phyloP scores from a whole-genome alignment of 495 filamentous ascomycete species.

The Tuber calosporum region DNA sequence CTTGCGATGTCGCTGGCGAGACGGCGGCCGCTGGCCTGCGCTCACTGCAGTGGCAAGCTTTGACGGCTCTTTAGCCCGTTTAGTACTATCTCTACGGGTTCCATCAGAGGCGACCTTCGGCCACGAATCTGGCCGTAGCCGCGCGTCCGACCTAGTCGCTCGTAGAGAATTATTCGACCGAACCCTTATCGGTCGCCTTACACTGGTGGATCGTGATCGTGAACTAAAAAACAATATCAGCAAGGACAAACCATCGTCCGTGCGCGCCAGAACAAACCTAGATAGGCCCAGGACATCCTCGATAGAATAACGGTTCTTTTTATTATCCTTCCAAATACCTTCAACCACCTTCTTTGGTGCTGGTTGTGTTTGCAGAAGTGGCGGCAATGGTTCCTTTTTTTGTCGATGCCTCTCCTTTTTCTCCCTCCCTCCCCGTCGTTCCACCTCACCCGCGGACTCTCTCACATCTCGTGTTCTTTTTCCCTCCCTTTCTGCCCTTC shows the following conservation, averaged over 20 bases:
- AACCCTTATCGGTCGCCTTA: neutral
- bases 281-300: neutral
- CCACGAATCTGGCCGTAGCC: neutral
- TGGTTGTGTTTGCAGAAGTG: neutral
- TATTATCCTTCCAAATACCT: neutral
- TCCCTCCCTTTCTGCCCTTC: conserved; percentile 34
- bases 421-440: conserved; percentile 17
- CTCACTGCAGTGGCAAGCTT: conserved; percentile 1
- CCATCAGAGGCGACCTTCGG: conserved; percentile 13
- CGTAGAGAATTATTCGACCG: neutral
- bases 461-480: conserved; percentile 10
- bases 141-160: neutral
- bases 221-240: neutral
- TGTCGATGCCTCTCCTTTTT: conserved; percentile 23
- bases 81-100: conserved; percentile 9
- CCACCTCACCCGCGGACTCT: conserved; percentile 27
- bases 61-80: conserved; percentile 26
- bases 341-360: neutral
- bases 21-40: conserved; percentile 6
- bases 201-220: neutral
- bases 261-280: neutral
- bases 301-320: neutral
- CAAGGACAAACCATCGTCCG: neutral
- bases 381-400: conserved; percentile 11
- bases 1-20: conserved; percentile 32